phyloP scores from a whole-genome alignment of 495 filamentous ascomycete species.

The Endocarpon pusillum region DNA sequence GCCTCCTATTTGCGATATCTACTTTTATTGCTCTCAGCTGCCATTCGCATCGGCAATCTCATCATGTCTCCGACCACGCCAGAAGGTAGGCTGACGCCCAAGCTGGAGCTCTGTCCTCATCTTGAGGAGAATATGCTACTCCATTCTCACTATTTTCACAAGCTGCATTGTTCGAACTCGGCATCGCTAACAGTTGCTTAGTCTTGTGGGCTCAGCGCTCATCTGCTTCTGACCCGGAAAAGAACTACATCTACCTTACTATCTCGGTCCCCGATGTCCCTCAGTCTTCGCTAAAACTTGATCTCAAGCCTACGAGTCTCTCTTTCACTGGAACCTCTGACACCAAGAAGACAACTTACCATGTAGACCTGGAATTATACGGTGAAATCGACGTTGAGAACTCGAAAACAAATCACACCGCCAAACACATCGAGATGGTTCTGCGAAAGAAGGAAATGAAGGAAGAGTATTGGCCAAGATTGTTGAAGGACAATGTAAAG shows the following conservation, averaged over 20 bases:
- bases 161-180: no score
- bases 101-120: no score
- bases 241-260: conserved; percentile 86
- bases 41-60: no score
- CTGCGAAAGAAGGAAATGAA: conserved; percentile 92
- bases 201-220: conserved; percentile 98
- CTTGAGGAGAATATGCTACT: no score
- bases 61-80: conserved; percentile 7
- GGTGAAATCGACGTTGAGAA: conserved; percentile 73
- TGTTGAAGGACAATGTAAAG: conserved; percentile 79
- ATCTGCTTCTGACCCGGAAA: conserved; percentile 53
- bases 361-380: conserved; percentile 76
- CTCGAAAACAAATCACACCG: conserved; percentile 67
- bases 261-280: conserved; percentile 72
- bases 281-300: conserved; percentile 49
- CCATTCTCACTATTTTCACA: no score
- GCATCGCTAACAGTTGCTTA: conserved; percentile 24
- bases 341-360: conserved; percentile 66
- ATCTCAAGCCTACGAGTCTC: conserved; percentile 59
- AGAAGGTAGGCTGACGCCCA: conserved; percentile 13
- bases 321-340: conserved; percentile 66
- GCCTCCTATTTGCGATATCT: no score
- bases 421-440: conserved; percentile 72
- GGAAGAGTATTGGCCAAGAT: conserved; percentile 82
- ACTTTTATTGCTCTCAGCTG: no score